Percentiles rank a stretch among this genome's conserved stretches.
Evolutionary conservation across 2,329 filamentous ascomycete species (phyloP).

Genomic region (Fusarium poae): DNA sequence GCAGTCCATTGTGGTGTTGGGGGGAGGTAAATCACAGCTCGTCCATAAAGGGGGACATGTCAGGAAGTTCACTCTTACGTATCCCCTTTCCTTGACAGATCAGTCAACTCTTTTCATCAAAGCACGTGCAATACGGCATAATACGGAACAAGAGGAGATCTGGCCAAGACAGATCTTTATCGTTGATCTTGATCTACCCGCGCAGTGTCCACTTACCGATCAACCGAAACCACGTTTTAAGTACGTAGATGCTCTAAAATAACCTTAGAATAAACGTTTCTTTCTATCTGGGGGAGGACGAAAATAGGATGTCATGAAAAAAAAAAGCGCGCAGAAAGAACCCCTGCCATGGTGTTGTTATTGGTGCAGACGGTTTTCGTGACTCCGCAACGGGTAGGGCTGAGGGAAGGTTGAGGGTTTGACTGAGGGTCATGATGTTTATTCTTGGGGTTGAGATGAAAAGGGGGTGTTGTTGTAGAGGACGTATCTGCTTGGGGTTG

Average conservation of each 20-base stretch:
- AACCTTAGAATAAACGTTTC: slow-evolving; percentile 15
- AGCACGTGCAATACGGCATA: slow-evolving; percentile 27
- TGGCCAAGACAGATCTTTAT: slow-evolving; percentile 35
- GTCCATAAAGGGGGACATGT: neutral
- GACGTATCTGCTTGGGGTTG: slow-evolving; percentile 15
- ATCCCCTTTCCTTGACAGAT: slow-evolving; percentile 3
- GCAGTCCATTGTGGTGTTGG: neutral
- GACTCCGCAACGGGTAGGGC: slow-evolving; percentile 45
- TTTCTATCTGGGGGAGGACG: slow-evolving; percentile 13
- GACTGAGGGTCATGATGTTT: slow-evolving; percentile 43
- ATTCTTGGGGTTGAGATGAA: slow-evolving; percentile 30
- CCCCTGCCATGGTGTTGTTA: slow-evolving; percentile 38
- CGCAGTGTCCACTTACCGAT: slow-evolving; percentile 43
- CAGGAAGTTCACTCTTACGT: slow-evolving; percentile 1
- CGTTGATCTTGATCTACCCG: slow-evolving; percentile 36
- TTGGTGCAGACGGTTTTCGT: slow-evolving; percentile 33
- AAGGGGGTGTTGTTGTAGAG: slow-evolving; percentile 32
- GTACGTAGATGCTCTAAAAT: slow-evolving; percentile 13
- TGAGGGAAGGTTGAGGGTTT: slow-evolving; percentile 36
- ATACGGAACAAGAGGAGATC: slow-evolving; percentile 30
- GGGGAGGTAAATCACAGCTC: neutral
- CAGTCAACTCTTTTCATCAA: slow-evolving; percentile 10
- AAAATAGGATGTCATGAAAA: slow-evolving; percentile 31
- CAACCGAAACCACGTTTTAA: slow-evolving; percentile 32
- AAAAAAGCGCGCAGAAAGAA: slow-evolving; percentile 18